phyloP scores from a whole-genome alignment of 352 stramenopile species.

The Globisporangium ultimum region DNA sequence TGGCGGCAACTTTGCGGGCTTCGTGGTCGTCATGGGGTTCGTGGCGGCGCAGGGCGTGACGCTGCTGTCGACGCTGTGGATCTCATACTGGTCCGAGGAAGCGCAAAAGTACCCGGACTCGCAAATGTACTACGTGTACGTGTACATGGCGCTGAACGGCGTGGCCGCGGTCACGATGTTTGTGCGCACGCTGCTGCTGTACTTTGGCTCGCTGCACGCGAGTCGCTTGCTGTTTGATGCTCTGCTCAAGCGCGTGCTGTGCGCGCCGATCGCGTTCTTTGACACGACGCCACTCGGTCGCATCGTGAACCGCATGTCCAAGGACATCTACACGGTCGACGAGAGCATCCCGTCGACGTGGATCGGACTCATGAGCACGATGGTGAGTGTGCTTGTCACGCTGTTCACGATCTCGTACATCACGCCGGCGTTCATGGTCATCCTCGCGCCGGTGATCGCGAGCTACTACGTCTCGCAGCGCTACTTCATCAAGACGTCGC shows the following conservation, averaged over 20 bases:
- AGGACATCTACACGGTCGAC: slow-evolving; percentile 77
- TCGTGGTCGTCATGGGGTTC: slow-evolving; percentile 55
- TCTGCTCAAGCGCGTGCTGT: slow-evolving; percentile 63
- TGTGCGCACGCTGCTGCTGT: slow-evolving; percentile 55
- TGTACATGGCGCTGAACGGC: slow-evolving; percentile 79
- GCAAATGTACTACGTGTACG: slow-evolving; percentile 77
- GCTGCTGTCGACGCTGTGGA: slow-evolving; percentile 79
- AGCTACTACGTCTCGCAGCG: slow-evolving; percentile 73
- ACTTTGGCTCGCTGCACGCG: slow-evolving; percentile 56
- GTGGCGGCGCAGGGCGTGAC: slow-evolving; percentile 44
- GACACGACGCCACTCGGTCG: slow-evolving; percentile 73
- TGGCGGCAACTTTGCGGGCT: slow-evolving; percentile 41
- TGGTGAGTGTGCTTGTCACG: slow-evolving; percentile 58
- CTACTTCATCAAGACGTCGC: slow-evolving; percentile 90
- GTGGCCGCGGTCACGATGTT: slow-evolving; percentile 56
- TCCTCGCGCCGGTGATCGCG: slow-evolving; percentile 63
- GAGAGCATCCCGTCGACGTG: slow-evolving; percentile 60
- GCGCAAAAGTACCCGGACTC: slow-evolving; percentile 41
- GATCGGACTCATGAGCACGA: slow-evolving; percentile 59
- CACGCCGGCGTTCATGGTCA: slow-evolving; percentile 59
- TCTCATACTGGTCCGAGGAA: slow-evolving; percentile 93
- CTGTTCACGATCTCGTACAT: slow-evolving; percentile 64
- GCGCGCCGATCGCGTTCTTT: slow-evolving; percentile 71
- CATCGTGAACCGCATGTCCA: slow-evolving; percentile 73
- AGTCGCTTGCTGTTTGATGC: slow-evolving; percentile 57